Evolutionary conservation across 2,329 filamentous ascomycete species (phyloP).

Genomic region (Stenocarpella maydis): DNA sequence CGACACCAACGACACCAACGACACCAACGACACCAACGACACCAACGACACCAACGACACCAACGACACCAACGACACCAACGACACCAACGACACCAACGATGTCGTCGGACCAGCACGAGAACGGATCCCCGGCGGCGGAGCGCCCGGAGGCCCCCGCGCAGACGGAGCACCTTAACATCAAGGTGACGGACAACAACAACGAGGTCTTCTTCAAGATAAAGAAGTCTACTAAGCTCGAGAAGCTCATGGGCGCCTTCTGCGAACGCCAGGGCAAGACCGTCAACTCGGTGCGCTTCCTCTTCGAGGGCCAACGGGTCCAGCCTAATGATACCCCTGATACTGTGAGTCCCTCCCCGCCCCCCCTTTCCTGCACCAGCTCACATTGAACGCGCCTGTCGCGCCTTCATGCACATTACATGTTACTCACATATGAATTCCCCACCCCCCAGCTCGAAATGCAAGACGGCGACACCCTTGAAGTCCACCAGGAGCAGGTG

Average conservation of each 20-base stretch:
- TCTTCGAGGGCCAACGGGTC: conserved; percentile 95
- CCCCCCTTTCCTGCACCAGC: background rate
- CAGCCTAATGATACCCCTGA: conserved; percentile 91
- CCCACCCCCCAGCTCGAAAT: conserved; percentile 79
- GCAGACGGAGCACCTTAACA: conserved; percentile 88
- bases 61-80: no score
- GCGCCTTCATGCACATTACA: background rate
- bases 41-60: no score
- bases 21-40: no score
- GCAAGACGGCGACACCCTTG: conserved; percentile 93
- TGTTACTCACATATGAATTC: background rate
- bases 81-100: no score
- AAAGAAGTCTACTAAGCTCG: conserved; percentile 93
- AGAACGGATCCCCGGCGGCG: conserved; percentile 57
- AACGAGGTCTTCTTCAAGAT: conserved; percentile 99
- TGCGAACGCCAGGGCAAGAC: conserved; percentile 96
- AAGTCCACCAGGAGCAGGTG: conserved; percentile 98
- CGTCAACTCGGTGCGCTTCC: conserved; percentile 83
- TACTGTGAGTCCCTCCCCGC: conserved; percentile 69
- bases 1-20: no score
- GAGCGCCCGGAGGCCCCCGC: conserved; percentile 51
- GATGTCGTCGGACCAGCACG: conserved; percentile 61
- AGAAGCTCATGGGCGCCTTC: conserved; percentile 98
- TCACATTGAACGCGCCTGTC: background rate
- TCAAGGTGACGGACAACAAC: conserved; percentile 99